Percentiles rank a stretch among this genome's conserved stretches.
phyloP scores from a whole-genome alignment of 1,284 basidiomycete species.

The Cryptococcus sp. region DNA sequence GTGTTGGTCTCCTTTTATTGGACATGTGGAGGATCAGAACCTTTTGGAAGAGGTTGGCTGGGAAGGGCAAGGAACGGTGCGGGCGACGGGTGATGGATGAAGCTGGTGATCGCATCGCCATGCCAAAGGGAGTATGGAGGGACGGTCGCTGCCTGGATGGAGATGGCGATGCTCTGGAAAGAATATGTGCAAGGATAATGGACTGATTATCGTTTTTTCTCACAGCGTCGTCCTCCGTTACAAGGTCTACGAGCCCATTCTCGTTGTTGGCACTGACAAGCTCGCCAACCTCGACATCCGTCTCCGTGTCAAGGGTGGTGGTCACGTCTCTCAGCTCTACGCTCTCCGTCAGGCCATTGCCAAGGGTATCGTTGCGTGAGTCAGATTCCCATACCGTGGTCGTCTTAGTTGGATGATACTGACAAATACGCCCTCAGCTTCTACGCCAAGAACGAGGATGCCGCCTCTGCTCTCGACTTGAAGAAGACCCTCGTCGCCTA shows the following conservation, averaged over 20 bases:
- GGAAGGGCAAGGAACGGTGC: neutral
- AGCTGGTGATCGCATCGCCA: neutral
- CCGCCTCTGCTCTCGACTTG: conserved; percentile 91
- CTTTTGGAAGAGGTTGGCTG: neutral
- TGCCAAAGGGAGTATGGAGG: neutral
- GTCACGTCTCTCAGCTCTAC: conserved; percentile 98
- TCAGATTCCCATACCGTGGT: conserved; percentile 2
- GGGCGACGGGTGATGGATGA: neutral
- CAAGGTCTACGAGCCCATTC: conserved; percentile 97
- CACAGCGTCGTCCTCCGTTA: conserved; percentile 81
- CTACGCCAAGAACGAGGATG: conserved; percentile 99
- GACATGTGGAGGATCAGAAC: neutral
- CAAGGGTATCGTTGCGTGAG: conserved; percentile 90
- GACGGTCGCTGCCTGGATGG: neutral
- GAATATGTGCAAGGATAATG: conserved; percentile 9
- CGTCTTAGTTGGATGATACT: conserved; percentile 30
- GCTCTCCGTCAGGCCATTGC: conserved; percentile 99
- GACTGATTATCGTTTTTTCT: neutral
- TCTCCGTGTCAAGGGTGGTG: conserved; percentile 98
- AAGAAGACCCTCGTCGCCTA: conserved; percentile 96
- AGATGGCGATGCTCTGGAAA: neutral
- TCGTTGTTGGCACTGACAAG: conserved; percentile 82
- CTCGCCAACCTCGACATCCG: conserved; percentile 90
- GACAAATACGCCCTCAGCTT: conserved; percentile 51
- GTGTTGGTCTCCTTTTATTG: conserved; percentile 21